Conservation (phyloP, 2,329 filamentous ascomycete genomes). For the Sodiomyces alkalinus region DNA sequence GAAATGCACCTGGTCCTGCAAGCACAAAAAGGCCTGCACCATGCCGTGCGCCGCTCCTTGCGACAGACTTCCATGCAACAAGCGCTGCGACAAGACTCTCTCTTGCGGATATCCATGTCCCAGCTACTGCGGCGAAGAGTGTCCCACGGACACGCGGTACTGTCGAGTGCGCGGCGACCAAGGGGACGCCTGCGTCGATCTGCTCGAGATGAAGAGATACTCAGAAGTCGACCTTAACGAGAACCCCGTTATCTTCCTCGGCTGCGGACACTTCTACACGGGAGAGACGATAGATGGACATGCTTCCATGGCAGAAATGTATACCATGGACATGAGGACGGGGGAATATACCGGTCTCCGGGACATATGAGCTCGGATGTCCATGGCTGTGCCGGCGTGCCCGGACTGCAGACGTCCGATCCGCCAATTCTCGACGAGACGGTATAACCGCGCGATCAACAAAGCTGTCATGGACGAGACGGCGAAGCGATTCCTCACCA, state of each 20-base stretch:
- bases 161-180: slow-evolving; percentile 41
- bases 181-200: slow-evolving; percentile 38
- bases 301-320: slow-evolving; percentile 37
- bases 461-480: slow-evolving; percentile 45
- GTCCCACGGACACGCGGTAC: slow-evolving; percentile 30
- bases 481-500: slow-evolving; percentile 49
- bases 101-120: slow-evolving; percentile 50
- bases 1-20: slow-evolving; percentile 38
- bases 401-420: slow-evolving; percentile 45
- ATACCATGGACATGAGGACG: slow-evolving; percentile 22
- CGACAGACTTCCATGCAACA: slow-evolving; percentile 47
- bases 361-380: slow-evolving; percentile 16
- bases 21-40: slow-evolving; percentile 31
- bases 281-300: slow-evolving; percentile 43
- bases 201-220: slow-evolving; percentile 38
- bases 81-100: slow-evolving; percentile 37
- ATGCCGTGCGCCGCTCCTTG: slow-evolving; percentile 54
- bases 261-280: slow-evolving; percentile 50
- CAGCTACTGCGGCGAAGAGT: slow-evolving; percentile 48
- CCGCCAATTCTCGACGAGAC: slow-evolving; percentile 35
- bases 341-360: too few relatives aligned
- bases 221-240: slow-evolving; percentile 40
- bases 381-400: slow-evolving; percentile 27
- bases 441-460: slow-evolving; percentile 48
- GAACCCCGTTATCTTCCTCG: slow-evolving; percentile 44